These are phyloP conservation scores for Durusdinium trenchii DNA, from an alignment of 73 alveolate genomes.

Conservation along the genomic window DNA sequence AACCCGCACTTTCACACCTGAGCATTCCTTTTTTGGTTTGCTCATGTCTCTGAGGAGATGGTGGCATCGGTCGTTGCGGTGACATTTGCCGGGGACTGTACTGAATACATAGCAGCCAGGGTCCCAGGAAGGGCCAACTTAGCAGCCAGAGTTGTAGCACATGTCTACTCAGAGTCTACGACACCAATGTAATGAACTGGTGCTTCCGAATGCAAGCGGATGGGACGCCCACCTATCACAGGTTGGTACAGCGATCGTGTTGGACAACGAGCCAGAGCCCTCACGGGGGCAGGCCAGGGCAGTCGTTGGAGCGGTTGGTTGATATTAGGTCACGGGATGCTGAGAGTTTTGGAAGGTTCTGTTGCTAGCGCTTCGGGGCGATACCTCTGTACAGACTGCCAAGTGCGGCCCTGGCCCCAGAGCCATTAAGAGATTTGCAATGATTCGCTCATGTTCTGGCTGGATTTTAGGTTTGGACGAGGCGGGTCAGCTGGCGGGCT, in stretches of 20 bases:
- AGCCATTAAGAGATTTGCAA: too few relatives aligned
- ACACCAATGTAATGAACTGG: not conserved
- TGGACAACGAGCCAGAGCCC: constrained; percentile 71
- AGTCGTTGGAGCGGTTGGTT: too few relatives aligned
- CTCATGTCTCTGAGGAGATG: too few relatives aligned
- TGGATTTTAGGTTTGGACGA: too few relatives aligned
- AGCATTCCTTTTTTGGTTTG: too few relatives aligned
- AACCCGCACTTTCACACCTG: too few relatives aligned
- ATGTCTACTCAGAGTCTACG: not conserved
- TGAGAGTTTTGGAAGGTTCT: too few relatives aligned
- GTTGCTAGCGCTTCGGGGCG: too few relatives aligned
- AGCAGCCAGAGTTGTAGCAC: not conserved
- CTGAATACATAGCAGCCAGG: constrained; percentile 65
- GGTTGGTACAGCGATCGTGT: constrained; percentile 83
- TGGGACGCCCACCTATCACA: not conserved
- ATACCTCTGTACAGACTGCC: too few relatives aligned
- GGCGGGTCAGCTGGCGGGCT: too few relatives aligned
- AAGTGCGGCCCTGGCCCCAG: too few relatives aligned
- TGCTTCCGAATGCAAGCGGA: not conserved
- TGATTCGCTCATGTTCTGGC: too few relatives aligned
- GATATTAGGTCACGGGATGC: not conserved
- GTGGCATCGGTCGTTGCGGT: constrained; percentile 45
- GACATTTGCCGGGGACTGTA: constrained; percentile 36
- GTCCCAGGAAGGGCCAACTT: not conserved
- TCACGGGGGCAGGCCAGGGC: constrained; percentile 67